Evolutionary conservation across 2,329 filamentous ascomycete species (phyloP).

Genomic region (Sarocladium kiliense): DNA sequence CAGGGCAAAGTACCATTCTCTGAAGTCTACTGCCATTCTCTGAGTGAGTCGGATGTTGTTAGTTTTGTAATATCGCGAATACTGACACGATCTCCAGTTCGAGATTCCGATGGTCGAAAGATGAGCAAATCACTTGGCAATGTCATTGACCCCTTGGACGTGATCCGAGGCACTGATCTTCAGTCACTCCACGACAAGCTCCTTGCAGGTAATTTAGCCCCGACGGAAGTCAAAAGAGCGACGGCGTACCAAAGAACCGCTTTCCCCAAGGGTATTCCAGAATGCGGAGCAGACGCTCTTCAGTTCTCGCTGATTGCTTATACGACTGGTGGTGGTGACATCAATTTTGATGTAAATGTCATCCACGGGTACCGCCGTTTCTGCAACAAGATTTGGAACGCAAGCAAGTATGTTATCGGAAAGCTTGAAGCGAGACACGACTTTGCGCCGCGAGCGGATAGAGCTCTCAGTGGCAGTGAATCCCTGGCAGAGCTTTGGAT

Average conservation of each 20-base stretch:
- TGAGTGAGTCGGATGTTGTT: constrained; percentile 30
- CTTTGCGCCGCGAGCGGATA: constrained; percentile 47
- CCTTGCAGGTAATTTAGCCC: constrained; percentile 67
- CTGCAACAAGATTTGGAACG: constrained; percentile 87
- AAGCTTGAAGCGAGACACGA: constrained; percentile 49
- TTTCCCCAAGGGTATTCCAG: constrained; percentile 82
- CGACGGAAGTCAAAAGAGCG: constrained; percentile 70
- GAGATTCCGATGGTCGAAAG: constrained; percentile 82
- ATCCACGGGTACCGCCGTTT: constrained; percentile 83
- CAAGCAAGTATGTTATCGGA: constrained; percentile 80
- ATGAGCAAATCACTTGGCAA: constrained; percentile 92
- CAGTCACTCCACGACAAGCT: constrained; percentile 72
- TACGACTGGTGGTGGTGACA: constrained; percentile 69
- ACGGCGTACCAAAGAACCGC: constrained; percentile 81
- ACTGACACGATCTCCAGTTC: too few relatives aligned
- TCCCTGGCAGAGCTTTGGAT: constrained; percentile 34
- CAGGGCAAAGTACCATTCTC: constrained; percentile 72
- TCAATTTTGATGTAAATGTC: constrained; percentile 77
- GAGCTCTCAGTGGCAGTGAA: constrained; percentile 18
- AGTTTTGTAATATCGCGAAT: too few relatives aligned
- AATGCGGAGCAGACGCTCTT: constrained; percentile 80
- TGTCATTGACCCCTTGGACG: constrained; percentile 82
- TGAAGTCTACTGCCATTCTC: constrained; percentile 83
- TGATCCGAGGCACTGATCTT: constrained; percentile 74
- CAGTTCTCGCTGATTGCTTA: constrained; percentile 82